These are phyloP conservation scores for Globisporangium paroecandrum DNA, from an alignment of 352 stramenopile genomes.

Conservation along the genomic window DNA sequence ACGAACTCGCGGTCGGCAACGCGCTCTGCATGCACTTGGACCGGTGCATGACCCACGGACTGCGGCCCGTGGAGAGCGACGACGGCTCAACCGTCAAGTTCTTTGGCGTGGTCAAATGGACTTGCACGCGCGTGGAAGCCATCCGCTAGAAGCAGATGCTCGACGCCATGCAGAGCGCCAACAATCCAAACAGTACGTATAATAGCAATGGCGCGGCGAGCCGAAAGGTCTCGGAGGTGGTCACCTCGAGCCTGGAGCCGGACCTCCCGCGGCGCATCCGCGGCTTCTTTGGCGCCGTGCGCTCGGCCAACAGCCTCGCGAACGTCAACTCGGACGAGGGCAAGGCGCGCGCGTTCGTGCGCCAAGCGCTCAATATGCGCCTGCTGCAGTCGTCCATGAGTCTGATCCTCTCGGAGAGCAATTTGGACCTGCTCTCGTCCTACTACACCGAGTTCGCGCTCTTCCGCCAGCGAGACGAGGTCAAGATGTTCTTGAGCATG, in stretches of 20 bases:
- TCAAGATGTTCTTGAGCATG: slow-evolving; percentile 71
- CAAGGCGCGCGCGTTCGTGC: slow-evolving; percentile 71
- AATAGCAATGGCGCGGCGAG: slow-evolving; percentile 3
- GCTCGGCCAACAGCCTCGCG: slow-evolving; percentile 48
- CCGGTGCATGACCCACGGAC: slow-evolving; percentile 61
- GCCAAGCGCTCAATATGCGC: slow-evolving; percentile 83
- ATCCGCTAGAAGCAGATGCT: slow-evolving; percentile 68
- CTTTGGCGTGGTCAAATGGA: slow-evolving; percentile 85
- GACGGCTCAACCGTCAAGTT: slow-evolving; percentile 74
- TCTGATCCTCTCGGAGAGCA: slow-evolving; percentile 67
- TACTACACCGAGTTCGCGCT: slow-evolving; percentile 82
- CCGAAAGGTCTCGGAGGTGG: slow-evolving; percentile 54
- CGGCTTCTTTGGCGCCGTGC: slow-evolving; percentile 60
- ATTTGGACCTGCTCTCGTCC: slow-evolving; percentile 68
- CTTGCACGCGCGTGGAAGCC: slow-evolving; percentile 73
- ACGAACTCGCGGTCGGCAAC: slow-evolving; percentile 66
- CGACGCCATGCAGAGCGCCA: slow-evolving; percentile 50
- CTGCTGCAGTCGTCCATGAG: slow-evolving; percentile 65
- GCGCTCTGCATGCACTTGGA: slow-evolving; percentile 71
- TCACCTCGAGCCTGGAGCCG: slow-evolving; percentile 66
- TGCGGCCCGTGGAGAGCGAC: slow-evolving; percentile 57
- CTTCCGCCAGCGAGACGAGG: slow-evolving; percentile 75
- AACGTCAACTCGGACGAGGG: slow-evolving; percentile 74
- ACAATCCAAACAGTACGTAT: no score
- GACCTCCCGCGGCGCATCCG: slow-evolving; percentile 69